Conservation (phyloP, 83 land plant species). For the Diphasiastrum complanatum region DNA sequence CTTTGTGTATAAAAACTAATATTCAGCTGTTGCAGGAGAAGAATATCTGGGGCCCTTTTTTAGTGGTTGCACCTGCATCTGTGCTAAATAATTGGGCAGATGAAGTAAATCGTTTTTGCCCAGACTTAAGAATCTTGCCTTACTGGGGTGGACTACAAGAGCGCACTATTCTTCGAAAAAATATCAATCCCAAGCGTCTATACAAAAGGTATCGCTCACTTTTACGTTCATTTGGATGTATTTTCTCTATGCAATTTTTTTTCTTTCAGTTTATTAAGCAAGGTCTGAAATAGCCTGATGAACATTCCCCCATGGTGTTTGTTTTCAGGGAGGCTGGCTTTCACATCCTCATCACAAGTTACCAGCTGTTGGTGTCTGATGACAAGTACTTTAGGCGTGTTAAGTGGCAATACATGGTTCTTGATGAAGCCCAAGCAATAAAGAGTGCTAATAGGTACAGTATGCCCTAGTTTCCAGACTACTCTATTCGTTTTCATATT, state of each 20-base stretch:
- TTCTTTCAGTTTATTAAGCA: too few relatives aligned
- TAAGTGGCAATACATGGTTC: constrained; percentile 98
- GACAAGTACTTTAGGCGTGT: constrained; percentile 88
- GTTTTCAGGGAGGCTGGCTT: constrained; percentile 72
- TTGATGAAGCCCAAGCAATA: constrained; percentile 99
- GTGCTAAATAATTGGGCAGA: constrained; percentile 97
- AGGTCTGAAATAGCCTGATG: too few relatives aligned
- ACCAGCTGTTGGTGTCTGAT: constrained; percentile 83
- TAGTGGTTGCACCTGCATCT: constrained; percentile 96
- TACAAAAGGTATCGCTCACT: constrained; percentile 64
- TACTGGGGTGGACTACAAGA: constrained; percentile 93
- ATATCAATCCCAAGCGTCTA: constrained; percentile 83
- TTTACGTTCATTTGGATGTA: too few relatives aligned
- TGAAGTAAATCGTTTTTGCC: constrained; percentile 91
- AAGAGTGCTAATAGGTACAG: constrained; percentile 87
- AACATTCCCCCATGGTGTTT: not conserved
- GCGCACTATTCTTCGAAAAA: constrained; percentile 69
- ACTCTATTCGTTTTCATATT: too few relatives aligned
- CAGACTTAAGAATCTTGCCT: constrained; percentile 78
- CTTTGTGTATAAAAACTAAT: too few relatives aligned
- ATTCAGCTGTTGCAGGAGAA: constrained; percentile 56
- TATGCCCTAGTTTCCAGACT: too few relatives aligned
- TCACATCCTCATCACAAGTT: constrained; percentile 94
- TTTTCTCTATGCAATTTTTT: not conserved
- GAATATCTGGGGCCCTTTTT: constrained; percentile 98